These are phyloP conservation scores for Sphenostylis stenocarpa DNA, from an alignment of 306 rosid species.

Conservation along the genomic window DNA sequence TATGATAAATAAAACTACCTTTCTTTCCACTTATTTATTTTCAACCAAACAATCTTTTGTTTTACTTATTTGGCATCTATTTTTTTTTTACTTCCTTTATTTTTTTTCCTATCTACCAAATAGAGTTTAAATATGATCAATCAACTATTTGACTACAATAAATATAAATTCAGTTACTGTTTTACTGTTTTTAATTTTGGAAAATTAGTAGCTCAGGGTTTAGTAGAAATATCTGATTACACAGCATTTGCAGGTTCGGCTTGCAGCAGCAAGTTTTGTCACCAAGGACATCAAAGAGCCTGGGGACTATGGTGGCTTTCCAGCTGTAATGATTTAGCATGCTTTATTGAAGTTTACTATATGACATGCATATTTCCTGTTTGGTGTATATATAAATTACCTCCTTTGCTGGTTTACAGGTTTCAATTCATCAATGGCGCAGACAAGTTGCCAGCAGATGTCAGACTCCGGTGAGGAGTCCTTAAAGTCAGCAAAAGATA, in stretches of 20 bases:
- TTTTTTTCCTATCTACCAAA: no score
- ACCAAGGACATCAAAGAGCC: constrained; percentile 80
- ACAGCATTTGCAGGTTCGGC: constrained; percentile 64
- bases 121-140: background rate
- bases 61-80: no score
- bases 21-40: no score
- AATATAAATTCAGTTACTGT: background rate
- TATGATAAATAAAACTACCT: no score
- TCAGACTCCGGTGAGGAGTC: constrained; percentile 31
- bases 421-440: constrained; percentile 71
- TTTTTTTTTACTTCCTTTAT: no score
- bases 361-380: background rate
- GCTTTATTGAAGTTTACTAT: background rate
- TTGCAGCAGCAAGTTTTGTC: constrained; percentile 83
- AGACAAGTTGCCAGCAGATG: constrained; percentile 61
- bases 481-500: constrained; percentile 24
- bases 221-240: constrained; percentile 36
- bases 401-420: constrained; percentile 46
- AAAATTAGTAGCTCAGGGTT: constrained; percentile 9
- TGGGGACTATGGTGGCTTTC: constrained; percentile 90
- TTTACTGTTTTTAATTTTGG: constrained; percentile 12
- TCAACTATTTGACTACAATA: background rate
- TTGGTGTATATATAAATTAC: background rate
- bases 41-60: no score
- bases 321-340: constrained; percentile 54